phyloP scores from a whole-genome alignment of 352 stramenopile species.

The Phytophthora uliginosa region DNA sequence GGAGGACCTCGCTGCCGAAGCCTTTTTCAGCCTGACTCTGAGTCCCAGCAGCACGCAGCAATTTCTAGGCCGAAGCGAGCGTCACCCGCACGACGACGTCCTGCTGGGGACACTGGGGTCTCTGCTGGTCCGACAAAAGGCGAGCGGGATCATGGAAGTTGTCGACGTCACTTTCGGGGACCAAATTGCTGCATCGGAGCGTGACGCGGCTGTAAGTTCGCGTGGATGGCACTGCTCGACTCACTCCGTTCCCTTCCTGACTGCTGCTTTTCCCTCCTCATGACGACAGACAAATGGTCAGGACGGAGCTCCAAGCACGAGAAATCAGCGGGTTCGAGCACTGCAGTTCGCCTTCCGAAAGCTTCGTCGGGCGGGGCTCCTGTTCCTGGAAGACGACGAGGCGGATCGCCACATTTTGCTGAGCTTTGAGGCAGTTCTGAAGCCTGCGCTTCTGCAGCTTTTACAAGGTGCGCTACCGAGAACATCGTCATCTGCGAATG shows the following conservation, averaged over 20 bases:
- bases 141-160: conserved; percentile 3
- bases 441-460: conserved; percentile 52
- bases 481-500: not conserved
- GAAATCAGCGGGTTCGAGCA: conserved; percentile 31
- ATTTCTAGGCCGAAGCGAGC: conserved; percentile 34
- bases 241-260: not conserved
- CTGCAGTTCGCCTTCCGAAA: conserved; percentile 57
- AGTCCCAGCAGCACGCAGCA: conserved; percentile 28
- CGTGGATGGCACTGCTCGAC: not conserved
- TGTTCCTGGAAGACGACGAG: conserved; percentile 68
- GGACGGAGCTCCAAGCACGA: conserved; percentile 4
- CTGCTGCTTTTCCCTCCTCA: not conserved
- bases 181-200: conserved; percentile 16
- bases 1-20: conserved; percentile 48
- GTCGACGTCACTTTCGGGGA: conserved; percentile 35
- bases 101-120: conserved; percentile 50
- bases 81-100: conserved; percentile 35
- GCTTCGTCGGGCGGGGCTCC: conserved; percentile 53
- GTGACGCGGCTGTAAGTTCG: conserved; percentile 12
- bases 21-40: conserved; percentile 59
- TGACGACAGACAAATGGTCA: conserved; percentile 14
- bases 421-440: conserved; percentile 55
- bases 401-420: conserved; percentile 67
- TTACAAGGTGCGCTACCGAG: conserved; percentile 41
- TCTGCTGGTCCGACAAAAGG: conserved; percentile 42